Evolutionary conservation across 495 filamentous ascomycete genomes (phyloP), one percentile per base, ranked within the genome.

Genomic region (Daldinia grandis): DNA sequence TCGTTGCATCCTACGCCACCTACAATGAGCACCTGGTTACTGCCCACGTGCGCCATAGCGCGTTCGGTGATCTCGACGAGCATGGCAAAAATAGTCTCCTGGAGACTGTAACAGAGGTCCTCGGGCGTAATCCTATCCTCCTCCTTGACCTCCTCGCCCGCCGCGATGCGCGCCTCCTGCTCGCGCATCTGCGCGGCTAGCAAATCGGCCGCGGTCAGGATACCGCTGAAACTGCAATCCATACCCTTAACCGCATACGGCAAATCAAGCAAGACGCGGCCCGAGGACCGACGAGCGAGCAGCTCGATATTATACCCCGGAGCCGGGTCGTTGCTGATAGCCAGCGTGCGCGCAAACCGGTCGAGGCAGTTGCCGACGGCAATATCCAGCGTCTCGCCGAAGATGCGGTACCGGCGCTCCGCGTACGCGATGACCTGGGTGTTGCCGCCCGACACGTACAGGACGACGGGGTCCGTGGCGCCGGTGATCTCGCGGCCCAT

Each of bases 1-100:
- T 96, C 93, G 76, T 99, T 99, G 73, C 92, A 95, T n/a, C 96
- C 95, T 27, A 99, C 95, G n/a, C 95, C 95, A 24, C 95, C 95
- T 4, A 99, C 95, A 64, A 99, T 93, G 44, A 99, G 82, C 9
- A 98, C 95, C 81, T 98, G 92, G 66, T 81, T 88, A 21, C 91
- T 93, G 31, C 93, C 93, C 24, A 97, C 95, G 80, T 99, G 95
- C 27, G 96, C 95, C 95, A 99, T 99, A 3, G 95, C 95, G 28
- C 95, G 89, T 82, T 99, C 95, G 0, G 95, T 99, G 73, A 97
- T 99, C 85, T 99, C 95, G 5, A 99, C 95, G 44, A 99, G 83
- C 96, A 99, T 99, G 0, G 94, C 90, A 77, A 87, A 99, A 10
- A 98, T 87, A 2, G 94, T 98, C 78, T 99, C 95, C 79, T 99